Evolutionary conservation across 2,329 filamentous ascomycete species (phyloP).

Genomic region (Aschersonia sp.): DNA sequence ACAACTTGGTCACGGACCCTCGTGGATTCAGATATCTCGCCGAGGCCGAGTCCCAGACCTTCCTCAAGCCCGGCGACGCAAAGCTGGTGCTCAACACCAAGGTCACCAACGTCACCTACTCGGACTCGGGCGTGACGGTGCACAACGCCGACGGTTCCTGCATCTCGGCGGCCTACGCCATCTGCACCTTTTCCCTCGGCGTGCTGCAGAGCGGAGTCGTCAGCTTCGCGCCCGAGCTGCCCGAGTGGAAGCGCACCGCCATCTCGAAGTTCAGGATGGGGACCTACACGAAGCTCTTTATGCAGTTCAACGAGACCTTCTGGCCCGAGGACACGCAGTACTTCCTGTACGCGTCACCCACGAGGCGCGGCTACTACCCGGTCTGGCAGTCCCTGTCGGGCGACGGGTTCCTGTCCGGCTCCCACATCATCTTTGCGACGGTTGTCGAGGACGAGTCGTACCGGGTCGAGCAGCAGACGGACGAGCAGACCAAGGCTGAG

Average conservation of each 20-base stretch:
- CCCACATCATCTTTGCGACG: slow-evolving; percentile 52
- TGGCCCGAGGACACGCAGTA: slow-evolving; percentile 35
- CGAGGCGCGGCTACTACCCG: slow-evolving; percentile 29
- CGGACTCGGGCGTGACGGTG: slow-evolving; percentile 35
- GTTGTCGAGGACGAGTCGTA: slow-evolving; percentile 42
- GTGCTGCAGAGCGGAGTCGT: slow-evolving; percentile 49
- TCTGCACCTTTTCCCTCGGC: slow-evolving; percentile 53
- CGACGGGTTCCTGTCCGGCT: slow-evolving; percentile 42
- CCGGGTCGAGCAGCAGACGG: slow-evolving; percentile 41
- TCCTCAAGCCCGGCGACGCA: slow-evolving; percentile 37
- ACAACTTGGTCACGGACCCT: slow-evolving; percentile 45
- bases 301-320: slow-evolving; percentile 53
- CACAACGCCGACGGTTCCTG: slow-evolving; percentile 38
- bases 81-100: slow-evolving; percentile 43
- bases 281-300: slow-evolving; percentile 60
- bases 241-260: slow-evolving; percentile 47
- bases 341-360: slow-evolving; percentile 29
- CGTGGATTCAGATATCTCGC: slow-evolving; percentile 47
- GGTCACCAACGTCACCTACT: slow-evolving; percentile 39
- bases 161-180: slow-evolving; percentile 43
- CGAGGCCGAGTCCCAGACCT: slow-evolving; percentile 39
- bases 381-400: slow-evolving; percentile 49
- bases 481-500: slow-evolving; percentile 41
- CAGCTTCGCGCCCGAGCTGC: slow-evolving; percentile 41
- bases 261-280: slow-evolving; percentile 54